Base-by-base conservation (phyloP, 345 rosid genomes). In the Arabis alpina region DNA sequence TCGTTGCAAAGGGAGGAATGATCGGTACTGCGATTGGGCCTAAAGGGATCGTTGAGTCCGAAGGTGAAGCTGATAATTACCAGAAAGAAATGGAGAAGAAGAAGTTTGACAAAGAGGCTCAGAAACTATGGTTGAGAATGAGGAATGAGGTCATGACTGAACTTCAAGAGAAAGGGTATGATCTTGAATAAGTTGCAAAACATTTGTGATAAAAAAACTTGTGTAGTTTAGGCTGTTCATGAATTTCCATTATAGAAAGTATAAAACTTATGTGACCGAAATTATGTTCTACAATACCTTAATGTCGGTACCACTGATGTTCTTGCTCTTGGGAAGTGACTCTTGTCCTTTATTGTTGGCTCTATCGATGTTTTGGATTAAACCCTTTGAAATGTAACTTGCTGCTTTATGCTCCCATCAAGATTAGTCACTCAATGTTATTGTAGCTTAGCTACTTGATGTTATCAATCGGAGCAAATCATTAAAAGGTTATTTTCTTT, bases 41-140 rank as follows among this genome's bases (percentile, higher is more conserved):
- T 0, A 94, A 91, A 80, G 96, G 95, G 72, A 40, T 63, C 16
- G 50, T 79, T 42, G 92, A 89, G 53, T 68, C 82, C 0, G 98
- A 88, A 48, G 82, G 77, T 42, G 87, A 84, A 13, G 70, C 80
- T 0, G 51, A 42, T 64, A 86, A 85, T 66, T 84, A 78, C 62
- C 88, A 87, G 81, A 78, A 83, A 71, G 80, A 81, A 15, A 34
- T 89, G 87, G 81, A 89, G 89, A 75, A 84, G 71, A 81, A 80
- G 82, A 92, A 89, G 78, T 69, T 91, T 0, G 92, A 88, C 9
- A 90, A 81, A 52, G 91, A 91, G 66, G 84, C 84, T 34, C 87
- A 84, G 76, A 89, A 91, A 79, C 67, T 92, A 70, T 94, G 97
- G 96, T 3, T 83, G 36, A 82, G 96, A 80, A 94, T 92, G 92